phyloP scores from a whole-genome alignment of 345 rosid genomes.

The Linum lewisii region DNA sequence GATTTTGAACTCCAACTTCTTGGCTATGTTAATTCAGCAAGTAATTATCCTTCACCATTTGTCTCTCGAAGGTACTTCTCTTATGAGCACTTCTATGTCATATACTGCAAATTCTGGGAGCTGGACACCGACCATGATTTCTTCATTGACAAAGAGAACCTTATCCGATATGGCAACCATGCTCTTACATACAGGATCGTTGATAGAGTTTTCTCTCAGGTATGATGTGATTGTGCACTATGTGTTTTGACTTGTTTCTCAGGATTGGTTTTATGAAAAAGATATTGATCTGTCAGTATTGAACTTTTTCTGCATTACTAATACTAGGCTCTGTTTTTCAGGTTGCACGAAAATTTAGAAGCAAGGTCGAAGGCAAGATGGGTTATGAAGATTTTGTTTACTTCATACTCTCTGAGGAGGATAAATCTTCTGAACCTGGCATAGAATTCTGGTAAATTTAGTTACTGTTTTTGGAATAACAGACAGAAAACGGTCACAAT shows the following conservation, averaged over 20 bases:
- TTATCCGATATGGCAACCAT: constrained; percentile 6
- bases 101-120: constrained; percentile 7
- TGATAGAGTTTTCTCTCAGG: constrained; percentile 7
- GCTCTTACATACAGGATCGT: constrained; percentile 2
- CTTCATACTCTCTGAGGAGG: constrained; percentile 7
- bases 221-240: background rate
- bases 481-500: background rate
- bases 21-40: background rate
- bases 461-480: background rate
- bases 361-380: constrained; percentile 4
- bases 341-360: background rate
- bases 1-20: background rate
- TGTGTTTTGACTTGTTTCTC: background rate
- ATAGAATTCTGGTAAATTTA: background rate
- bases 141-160: constrained; percentile 6
- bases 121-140: constrained; percentile 8
- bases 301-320: background rate
- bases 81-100: constrained; percentile 6
- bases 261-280: background rate
- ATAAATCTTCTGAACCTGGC: constrained; percentile 3
- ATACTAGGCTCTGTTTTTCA: background rate
- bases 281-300: background rate
- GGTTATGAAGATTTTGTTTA: constrained; percentile 5
- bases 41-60: no score
- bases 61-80: background rate